Base-by-base conservation (phyloP, 768 basidiomycete species). In the Tricholoma furcatifolium region DNA sequence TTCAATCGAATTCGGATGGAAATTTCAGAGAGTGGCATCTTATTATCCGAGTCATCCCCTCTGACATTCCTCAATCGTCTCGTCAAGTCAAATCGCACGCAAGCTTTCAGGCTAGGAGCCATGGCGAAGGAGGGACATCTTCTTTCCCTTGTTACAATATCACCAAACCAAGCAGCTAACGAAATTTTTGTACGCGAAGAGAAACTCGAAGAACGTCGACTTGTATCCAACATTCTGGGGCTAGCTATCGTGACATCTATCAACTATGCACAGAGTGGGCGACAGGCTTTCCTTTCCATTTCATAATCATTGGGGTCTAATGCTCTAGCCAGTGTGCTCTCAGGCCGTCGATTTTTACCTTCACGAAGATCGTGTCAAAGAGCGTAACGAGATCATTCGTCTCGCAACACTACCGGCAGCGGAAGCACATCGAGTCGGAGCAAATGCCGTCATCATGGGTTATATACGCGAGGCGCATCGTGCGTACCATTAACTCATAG, bases 301-400 rank as follows among this genome's bases (percentile, higher is more conserved):
- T 9, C 10, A 27, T 10, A 27, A 2, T n/a, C 9, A 36, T n/a
- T 11, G 2, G 15, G 24, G 4, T 42, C 39, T n/a, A 4, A 40
- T n/a, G 3, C 6, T 52, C 20, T 35, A 9, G 4, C 10, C 10
- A 67, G 65, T 56, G 1, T 64, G 63, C 40, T 53, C 61, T 0
- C 65, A 61, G 10, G 66, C 62, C 11, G 59, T 67, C 12, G 57
- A 63, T 30, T 65, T 65, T 27, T 67, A 67, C 46, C 56, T 67
- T 8, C 59, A 59, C 39, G 57, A 65, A 20, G 40, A 50, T 12
- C 55, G 54, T 36, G 14, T 9, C 6, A 18, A 49, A 3, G 64
- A 64, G 27, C 54, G 56, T 2, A 38, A 61, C 23, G 54, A 56
- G 35, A 64, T 67, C 31, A 45, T 64, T 4, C 34, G 46, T 21